phyloP scores from a whole-genome alignment of 495 filamentous ascomycete genomes.

The Neurospora hispaniola region DNA sequence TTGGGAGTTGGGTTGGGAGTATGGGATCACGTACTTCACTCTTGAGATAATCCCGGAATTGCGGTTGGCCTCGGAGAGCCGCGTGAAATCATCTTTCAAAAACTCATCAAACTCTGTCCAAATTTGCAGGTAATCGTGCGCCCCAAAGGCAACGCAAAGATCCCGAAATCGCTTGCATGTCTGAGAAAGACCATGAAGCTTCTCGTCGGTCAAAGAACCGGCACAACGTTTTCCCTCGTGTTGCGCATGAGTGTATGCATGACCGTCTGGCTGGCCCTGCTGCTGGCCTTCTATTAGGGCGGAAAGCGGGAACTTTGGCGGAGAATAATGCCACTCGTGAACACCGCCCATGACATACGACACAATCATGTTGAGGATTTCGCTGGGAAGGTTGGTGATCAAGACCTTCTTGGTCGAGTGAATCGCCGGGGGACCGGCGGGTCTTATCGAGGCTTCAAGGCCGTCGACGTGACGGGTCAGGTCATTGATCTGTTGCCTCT shows the following conservation, averaged over 20 bases:
- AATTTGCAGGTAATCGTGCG: not conserved
- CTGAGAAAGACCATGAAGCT: not conserved
- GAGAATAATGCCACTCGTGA: not conserved
- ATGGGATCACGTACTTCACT: not conserved
- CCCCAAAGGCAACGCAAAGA: not conserved
- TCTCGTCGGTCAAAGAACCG: not conserved
- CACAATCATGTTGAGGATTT: constrained; percentile 2
- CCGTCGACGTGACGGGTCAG: not conserved
- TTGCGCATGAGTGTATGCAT: not conserved
- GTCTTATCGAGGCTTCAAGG: not conserved
- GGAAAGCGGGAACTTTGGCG: not conserved
- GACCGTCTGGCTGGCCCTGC: not conserved
- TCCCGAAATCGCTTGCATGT: not conserved
- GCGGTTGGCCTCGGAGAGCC: not conserved
- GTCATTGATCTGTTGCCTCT: not conserved
- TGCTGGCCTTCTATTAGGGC: not conserved
- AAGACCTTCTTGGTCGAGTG: not conserved
- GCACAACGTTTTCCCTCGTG: not conserved
- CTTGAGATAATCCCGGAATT: not conserved
- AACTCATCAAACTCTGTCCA: not conserved
- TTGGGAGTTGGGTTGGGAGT: not conserved
- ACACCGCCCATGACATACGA: not conserved
- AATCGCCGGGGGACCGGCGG: not conserved
- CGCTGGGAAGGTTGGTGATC: not conserved
- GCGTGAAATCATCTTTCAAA: not conserved